Conservation (phyloP, 306 rosid species). For the Castanea mollissima region DNA sequence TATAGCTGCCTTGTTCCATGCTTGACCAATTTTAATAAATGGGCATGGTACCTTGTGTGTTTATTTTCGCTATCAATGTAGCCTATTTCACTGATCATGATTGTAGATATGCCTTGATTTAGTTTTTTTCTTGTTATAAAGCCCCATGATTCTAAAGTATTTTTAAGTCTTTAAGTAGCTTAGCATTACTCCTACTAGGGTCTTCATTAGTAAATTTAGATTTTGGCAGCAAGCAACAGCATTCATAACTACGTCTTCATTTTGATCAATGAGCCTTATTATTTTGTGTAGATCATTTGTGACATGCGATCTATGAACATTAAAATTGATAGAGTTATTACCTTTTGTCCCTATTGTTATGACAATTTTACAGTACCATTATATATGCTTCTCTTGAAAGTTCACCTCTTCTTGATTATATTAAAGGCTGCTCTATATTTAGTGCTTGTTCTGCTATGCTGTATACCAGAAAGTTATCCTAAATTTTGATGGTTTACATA, state of each 20-base stretch:
- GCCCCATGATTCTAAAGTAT: not conserved
- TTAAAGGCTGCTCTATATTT: not conserved
- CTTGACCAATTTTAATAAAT: not conserved
- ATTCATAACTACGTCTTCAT: not conserved
- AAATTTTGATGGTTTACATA: not conserved
- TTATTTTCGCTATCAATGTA: not conserved
- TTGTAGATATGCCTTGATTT: not conserved
- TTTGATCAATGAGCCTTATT: not conserved
- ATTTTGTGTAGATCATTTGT: not conserved
- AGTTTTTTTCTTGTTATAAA: not conserved
- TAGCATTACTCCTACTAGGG: not conserved
- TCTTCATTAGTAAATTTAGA: not conserved
- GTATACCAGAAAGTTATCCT: not conserved
- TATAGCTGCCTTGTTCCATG: not conserved
- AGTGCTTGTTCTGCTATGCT: not conserved
- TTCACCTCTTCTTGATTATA: not conserved
- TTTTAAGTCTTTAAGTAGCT: conserved; percentile 9
- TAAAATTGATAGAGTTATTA: not conserved
- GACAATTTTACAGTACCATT: not conserved
- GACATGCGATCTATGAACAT: not conserved
- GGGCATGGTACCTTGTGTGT: not conserved
- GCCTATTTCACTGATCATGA: not conserved
- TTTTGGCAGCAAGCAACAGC: not conserved
- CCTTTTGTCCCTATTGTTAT: not conserved
- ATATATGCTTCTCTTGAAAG: conserved; percentile 4